These are phyloP conservation scores for Neoboletus magnificus DNA, from an alignment of 768 basidiomycete genomes.

Conservation along the genomic window DNA sequence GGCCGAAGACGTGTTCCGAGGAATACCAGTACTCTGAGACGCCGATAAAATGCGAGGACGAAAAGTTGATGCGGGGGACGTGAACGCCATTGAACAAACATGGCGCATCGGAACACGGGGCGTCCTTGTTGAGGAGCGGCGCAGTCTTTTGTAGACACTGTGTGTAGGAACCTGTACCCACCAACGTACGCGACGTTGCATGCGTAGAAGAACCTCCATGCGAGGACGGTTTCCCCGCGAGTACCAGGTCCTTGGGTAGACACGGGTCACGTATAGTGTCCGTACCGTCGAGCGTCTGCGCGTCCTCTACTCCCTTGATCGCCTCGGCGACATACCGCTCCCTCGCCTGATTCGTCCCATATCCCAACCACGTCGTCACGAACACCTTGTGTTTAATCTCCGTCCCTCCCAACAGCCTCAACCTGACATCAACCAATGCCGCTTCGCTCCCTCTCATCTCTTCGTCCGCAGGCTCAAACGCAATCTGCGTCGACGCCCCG, in stretches of 20 bases:
- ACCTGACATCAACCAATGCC: constrained; percentile 67
- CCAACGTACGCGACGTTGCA: constrained; percentile 54
- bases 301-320: constrained; percentile 54
- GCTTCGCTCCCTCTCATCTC: constrained; percentile 54
- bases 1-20: constrained; percentile 91
- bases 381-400: constrained; percentile 92
- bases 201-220: constrained; percentile 39
- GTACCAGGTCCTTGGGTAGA: constrained; percentile 70
- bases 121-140: constrained; percentile 78
- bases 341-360: constrained; percentile 95
- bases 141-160: constrained; percentile 71
- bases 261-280: constrained; percentile 78
- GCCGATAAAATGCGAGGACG: constrained; percentile 90
- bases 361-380: constrained; percentile 98
- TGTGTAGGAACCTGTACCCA: constrained; percentile 90
- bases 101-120: constrained; percentile 77
- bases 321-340: constrained; percentile 82
- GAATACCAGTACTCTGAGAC: constrained; percentile 99
- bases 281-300: constrained; percentile 16
- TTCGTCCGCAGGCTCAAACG: constrained; percentile 79
- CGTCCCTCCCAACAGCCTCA: constrained; percentile 79
- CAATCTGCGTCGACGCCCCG: constrained; percentile 97
- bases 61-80: constrained; percentile 92
- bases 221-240: constrained; percentile 56
- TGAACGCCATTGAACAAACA: constrained; percentile 95